These are phyloP conservation scores for Brachypodium distachyon DNA, from an alignment of 202 grass and related monocot genomes.

Conservation along the genomic window DNA sequence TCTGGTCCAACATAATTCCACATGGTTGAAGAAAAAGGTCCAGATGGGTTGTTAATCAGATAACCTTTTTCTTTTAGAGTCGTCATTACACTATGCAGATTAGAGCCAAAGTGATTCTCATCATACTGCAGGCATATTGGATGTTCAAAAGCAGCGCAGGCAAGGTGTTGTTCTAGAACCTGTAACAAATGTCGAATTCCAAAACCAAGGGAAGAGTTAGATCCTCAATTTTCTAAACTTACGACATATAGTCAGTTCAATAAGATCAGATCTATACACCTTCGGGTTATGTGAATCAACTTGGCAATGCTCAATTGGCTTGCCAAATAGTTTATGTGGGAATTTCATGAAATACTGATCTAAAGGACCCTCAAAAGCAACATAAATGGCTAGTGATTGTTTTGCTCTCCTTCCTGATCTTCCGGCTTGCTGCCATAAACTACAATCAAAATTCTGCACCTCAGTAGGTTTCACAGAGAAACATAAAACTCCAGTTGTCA, in stretches of 20 bases:
- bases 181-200: constrained; percentile 26
- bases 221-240: constrained; percentile 14
- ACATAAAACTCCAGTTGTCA: not conserved
- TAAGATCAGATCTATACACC: constrained; percentile 28
- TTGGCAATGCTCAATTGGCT: constrained; percentile 88
- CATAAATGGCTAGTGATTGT: constrained; percentile 86
- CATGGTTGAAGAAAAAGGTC: constrained; percentile 57
- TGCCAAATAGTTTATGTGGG: constrained; percentile 72
- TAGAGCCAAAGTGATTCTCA: constrained; percentile 59
- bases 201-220: constrained; percentile 1
- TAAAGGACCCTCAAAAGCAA: constrained; percentile 85
- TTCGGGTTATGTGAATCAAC: constrained; percentile 78
- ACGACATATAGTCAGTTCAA: not conserved
- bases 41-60: constrained; percentile 50
- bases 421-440: constrained; percentile 97
- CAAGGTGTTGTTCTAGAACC: constrained; percentile 75
- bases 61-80: constrained; percentile 64
- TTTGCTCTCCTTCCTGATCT: constrained; percentile 88
- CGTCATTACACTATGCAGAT: constrained; percentile 29
- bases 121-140: constrained; percentile 85
- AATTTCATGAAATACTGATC: constrained; percentile 99
- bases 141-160: constrained; percentile 89
- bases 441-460: constrained; percentile 38
- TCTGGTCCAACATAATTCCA: constrained; percentile 91
- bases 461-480: constrained; percentile 6